Evolutionary conservation across 2,329 filamentous ascomycete genomes (phyloP), one percentile per base, ranked within the genome.

Genomic region (Pleurostoma richardsiae): DNA sequence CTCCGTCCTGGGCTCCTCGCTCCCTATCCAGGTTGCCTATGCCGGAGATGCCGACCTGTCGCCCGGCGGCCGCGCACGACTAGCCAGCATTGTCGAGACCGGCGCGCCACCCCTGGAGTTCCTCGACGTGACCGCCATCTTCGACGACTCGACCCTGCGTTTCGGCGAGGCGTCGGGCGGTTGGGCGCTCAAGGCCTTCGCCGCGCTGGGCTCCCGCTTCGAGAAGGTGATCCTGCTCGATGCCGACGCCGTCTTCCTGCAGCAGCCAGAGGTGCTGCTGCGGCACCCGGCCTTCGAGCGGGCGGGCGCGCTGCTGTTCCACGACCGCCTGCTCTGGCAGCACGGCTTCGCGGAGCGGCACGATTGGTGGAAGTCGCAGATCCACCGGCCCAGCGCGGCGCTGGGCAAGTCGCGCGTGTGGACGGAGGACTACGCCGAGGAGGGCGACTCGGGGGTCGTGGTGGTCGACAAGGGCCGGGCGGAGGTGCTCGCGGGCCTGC

Each of bases 131-230:
- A 47, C 61, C 4, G 57, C 52, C 0, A 57, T 66, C 1, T 66
- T 69, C 4, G 53, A 65, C 30, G 65, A 69, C 26, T 36, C 42
- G 1, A 58, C 56, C 0, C 31, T 67, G 11, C 55, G 56, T 0
- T 53, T 69, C 1, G 53, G 49, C 6, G 39, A 57, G 10, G 19
- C 19, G 19, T 19, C 19, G 19, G 63, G 62, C 1, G 61, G 61
- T 1, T 71, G 68, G 66, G 69, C 68, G 3, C 65, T 70, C 41
- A 71, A 72, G 41, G 57, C 67, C 1, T 71, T 72, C 26, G 68
- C 68, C 4, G 58, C 57, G 0, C 51, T 71, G 8, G 64, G 64
- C 3, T 66, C 61, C 10, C 51, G 45, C 1, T 70, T 64, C 41
- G 60, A 67, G 11, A 54, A 69, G 30, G 64, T 68, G 1, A 61